Evolutionary conservation across 164 flowering plant genomes (phyloP), one percentile per base, ranked within the genome.

Genomic region (grape (Vitis vinifera)): DNA sequence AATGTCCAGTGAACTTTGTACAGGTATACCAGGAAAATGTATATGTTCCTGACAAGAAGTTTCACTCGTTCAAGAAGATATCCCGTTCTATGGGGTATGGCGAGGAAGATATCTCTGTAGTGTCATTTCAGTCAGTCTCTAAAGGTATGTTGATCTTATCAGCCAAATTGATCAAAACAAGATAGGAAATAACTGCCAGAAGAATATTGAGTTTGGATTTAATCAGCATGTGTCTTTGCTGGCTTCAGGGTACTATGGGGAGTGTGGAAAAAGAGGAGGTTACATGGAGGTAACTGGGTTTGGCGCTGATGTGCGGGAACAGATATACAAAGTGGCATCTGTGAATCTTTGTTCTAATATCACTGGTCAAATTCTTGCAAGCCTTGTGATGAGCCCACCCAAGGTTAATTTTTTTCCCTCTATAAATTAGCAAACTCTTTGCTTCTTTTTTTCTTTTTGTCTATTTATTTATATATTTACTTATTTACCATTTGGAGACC

Each of bases 251-350:
- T 93, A 89, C 68, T 76, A 93, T 71, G 99, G 99, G 15, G 99
- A 96, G 71, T 96, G 99, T 77, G 98, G 99, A 67, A 96, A 93
- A 78, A 78, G 99, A 85, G 99, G 99, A 78, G 99, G 99, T 74
- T 96, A 93, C 82, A 96, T 96, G 99, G 98, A 96, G 76, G 86
- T 96, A 23, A 96, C 99, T 37, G 99, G 99, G 61, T 92, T 96
- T 72, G 59, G 77, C 76, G 75, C 91, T 71, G 92, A 86, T 16
- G 77, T 93, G 52, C 86, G 92, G 80, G 97, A 96, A 73, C 99
- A 93, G 70, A 91, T 96, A 63, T 96, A 96, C 88, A 96, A 96
- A 83, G 82, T 96, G 48, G 97, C 99, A 30, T 90, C 99, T 53
- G 98, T 96, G 27, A 93, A 96, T 76, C 93, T 91, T 51, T 96